Percentiles rank a stretch among this genome's conserved stretches.
Evolutionary conservation across 208 protist genomes (phyloP).

Genomic region (Wallacemonas sp.): DNA sequence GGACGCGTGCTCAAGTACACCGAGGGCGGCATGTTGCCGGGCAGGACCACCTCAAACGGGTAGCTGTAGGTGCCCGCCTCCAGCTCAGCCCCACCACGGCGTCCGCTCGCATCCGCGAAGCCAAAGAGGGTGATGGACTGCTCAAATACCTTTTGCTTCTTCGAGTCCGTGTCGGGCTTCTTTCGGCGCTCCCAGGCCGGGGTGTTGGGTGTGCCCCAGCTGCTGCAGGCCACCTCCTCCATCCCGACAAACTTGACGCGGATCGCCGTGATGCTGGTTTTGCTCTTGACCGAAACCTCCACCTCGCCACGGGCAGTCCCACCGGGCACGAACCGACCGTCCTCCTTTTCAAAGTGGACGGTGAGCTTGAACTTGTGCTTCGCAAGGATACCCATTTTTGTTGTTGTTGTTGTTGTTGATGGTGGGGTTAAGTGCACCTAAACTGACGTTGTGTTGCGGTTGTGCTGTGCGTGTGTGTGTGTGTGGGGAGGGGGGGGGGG

Average conservation of each 20-base stretch:
- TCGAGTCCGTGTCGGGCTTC: not conserved
- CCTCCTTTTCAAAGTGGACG: conserved; percentile 14
- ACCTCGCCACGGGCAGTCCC: not conserved
- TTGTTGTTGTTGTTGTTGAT: not conserved
- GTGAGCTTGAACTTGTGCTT: conserved; percentile 18
- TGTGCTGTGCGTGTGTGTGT: too few species aligned
- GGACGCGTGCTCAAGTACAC: conserved; percentile 3
- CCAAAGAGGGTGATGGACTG: conserved; percentile 50
- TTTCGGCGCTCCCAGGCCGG: not conserved
- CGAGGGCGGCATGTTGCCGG: conserved; percentile 28
- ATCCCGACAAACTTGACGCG: conserved; percentile 3
- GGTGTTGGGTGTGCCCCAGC: not conserved
- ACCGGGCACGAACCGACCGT: not conserved
- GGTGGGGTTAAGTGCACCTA: too few species aligned
- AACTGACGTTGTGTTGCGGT: too few species aligned
- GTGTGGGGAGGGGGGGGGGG: too few species aligned
- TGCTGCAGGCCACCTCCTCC: not conserved
- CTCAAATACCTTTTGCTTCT: conserved; percentile 11
- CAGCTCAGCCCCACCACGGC: conserved; percentile 35
- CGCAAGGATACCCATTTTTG: conserved; percentile 9
- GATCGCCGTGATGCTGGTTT: conserved; percentile 12
- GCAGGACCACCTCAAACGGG: conserved; percentile 34
- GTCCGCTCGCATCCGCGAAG: conserved; percentile 36
- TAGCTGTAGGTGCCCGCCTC: conserved; percentile 33
- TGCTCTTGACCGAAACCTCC: conserved; percentile 10